Evolutionary conservation across 169 alveolate genomes (phyloP), one percentile per base, ranked within the genome.

Genomic region (Cryptosporidium baileyi): DNA sequence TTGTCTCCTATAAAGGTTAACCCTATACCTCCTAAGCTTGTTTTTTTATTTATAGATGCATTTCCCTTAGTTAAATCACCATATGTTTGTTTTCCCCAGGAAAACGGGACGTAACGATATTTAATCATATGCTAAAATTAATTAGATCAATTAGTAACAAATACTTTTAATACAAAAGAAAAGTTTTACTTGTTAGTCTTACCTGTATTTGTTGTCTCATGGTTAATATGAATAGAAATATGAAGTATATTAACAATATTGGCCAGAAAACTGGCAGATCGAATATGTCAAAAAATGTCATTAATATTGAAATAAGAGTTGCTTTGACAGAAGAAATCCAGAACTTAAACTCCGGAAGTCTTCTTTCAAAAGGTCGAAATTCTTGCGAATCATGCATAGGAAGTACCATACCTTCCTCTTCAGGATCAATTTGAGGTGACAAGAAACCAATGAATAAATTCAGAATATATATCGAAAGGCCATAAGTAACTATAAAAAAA

Each of bases 181-280:
- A 11, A 63, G 15, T 61, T 38, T 3, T 28, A 17, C 15, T 52
- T 24, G 38, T 26, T 17, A 6, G 32, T n/a, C 82, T 30, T 74
- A 74, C 85, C 85, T 74, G 85, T n/a, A 95, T 88, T 82, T 95
- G 97, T 67, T 94, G 90, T 61, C 94, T 95, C 97, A 95, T 94
- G 15, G 97, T 93, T 26, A 93, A 82, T 2, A 92, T 54, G 74
- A 95, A 95, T 52, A 95, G 90, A 38, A 93, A 63, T 24, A 94
- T 80, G 89, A 95, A 95, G 82, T 95, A 95, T 43, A 94, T 47
- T 30, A 95, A 91, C 49, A 94, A 90, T 51, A 95, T 79, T 24
- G 98, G 98, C 98, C 98, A 95, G 82, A 93, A 95, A 28, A 95
- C 97, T 11, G 97, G 97, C 49, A 95, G 62, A 82, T 95, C 96